Evolutionary conservation across 148 eudicot species (phyloP), one percentile per base, ranked within the genome.

Genomic region (Limonium bicolor): DNA sequence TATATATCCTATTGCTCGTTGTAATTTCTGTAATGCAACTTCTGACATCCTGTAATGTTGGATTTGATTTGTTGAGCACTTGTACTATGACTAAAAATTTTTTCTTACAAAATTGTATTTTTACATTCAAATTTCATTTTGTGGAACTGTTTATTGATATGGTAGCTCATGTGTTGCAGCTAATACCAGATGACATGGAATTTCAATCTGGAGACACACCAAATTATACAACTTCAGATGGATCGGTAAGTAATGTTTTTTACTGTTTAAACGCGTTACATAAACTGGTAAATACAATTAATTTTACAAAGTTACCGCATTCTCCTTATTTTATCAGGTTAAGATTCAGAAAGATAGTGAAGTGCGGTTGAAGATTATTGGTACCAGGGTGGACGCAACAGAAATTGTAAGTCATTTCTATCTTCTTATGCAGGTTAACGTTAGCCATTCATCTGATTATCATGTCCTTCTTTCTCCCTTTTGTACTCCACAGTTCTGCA

Each of bases 121-220:
- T n/a, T n/a, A n/a, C n/a, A n/a, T n/a, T n/a, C n/a, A n/a, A n/a
- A n/a, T n/a, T n/a, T n/a, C n/a, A n/a, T n/a, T n/a, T n/a, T n/a
- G n/a, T n/a, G n/a, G n/a, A n/a, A n/a, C n/a, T n/a, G n/a, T n/a
- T n/a, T n/a, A n/a, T n/a, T n/a, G n/a, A n/a, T n/a, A n/a, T n/a
- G n/a, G n/a, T n/a, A n/a, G n/a, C n/a, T 20, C 44, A 5, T 19
- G n/a, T 23, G 24, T 48, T 56, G 32, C 36, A 87, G 96, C 59
- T 88, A 62, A 88, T 88, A 63, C 97, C 97, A 0, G 97, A 88
- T 70, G 97, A 88, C 63, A 80, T 88, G 97, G 94, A 88, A 64
- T 88, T 88, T 52, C 97, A 88, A 48, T 69, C 97, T 30, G 94
- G 92, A 25, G 97, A 88, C 56, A 63, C 69, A 40, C 92, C 97